phyloP scores from a whole-genome alignment of 352 stramenopile genomes.

The Pythium brachiatum region DNA sequence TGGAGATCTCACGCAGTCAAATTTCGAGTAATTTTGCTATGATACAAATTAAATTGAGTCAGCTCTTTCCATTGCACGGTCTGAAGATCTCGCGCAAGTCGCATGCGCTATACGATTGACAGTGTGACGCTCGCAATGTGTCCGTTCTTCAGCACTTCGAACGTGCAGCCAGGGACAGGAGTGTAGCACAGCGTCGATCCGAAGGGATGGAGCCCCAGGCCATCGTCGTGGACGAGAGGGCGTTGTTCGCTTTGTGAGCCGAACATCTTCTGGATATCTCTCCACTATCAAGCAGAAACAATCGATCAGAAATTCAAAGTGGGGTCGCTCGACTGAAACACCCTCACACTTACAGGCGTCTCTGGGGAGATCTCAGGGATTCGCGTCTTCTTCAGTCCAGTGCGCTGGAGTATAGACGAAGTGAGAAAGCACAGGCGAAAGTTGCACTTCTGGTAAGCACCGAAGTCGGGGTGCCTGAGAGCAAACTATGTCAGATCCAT shows the following conservation, averaged over 20 bases:
- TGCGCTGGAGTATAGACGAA: slow-evolving; percentile 39
- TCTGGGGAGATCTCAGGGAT: slow-evolving; percentile 60
- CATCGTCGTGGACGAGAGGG: slow-evolving; percentile 76
- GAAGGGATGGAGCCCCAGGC: slow-evolving; percentile 73
- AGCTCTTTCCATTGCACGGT: neutral
- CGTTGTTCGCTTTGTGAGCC: slow-evolving; percentile 43
- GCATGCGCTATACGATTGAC: slow-evolving; percentile 16
- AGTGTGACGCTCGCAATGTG: slow-evolving; percentile 75
- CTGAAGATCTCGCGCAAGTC: neutral
- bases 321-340: neutral
- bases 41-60: slow-evolving; percentile 18
- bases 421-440: slow-evolving; percentile 64
- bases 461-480: slow-evolving; percentile 72
- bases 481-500: neutral
- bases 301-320: neutral
- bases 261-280: slow-evolving; percentile 64
- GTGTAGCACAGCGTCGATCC: slow-evolving; percentile 78
- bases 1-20: neutral
- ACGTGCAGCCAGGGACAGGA: slow-evolving; percentile 65
- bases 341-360: slow-evolving; percentile 40
- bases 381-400: slow-evolving; percentile 40
- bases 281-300: slow-evolving; percentile 27
- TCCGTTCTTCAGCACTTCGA: slow-evolving; percentile 83
- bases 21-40: neutral
- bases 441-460: slow-evolving; percentile 85